These are phyloP conservation scores for Dryas alaskensis DNA, from an alignment of 306 rosid species.

Conservation along the genomic window DNA sequence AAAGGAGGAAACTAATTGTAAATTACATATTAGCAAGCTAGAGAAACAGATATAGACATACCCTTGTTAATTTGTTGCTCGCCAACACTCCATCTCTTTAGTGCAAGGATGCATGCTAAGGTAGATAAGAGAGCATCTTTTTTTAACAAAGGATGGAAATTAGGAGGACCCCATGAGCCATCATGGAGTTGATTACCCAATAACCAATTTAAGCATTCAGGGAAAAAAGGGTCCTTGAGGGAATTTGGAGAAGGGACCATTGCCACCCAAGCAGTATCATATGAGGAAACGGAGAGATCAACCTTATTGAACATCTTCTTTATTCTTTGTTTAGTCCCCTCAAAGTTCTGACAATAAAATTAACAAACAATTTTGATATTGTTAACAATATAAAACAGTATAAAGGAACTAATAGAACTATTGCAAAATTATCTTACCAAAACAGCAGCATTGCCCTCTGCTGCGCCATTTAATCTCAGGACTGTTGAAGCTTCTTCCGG, in stretches of 20 bases:
- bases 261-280: slow-evolving; percentile 95
- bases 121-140: slow-evolving; percentile 76
- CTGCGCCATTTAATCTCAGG: slow-evolving; percentile 13
- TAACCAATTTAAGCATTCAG: slow-evolving; percentile 71
- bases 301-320: slow-evolving; percentile 60
- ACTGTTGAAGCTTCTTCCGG: slow-evolving; percentile 24
- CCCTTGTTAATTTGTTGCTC: slow-evolving; percentile 61
- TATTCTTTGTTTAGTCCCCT: slow-evolving; percentile 55
- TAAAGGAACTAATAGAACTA: neutral
- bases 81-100: slow-evolving; percentile 66
- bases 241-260: slow-evolving; percentile 69
- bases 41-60: slow-evolving; percentile 15
- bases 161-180: slow-evolving; percentile 77
- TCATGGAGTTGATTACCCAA: slow-evolving; percentile 65
- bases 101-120: slow-evolving; percentile 64
- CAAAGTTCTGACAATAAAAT: slow-evolving; percentile 41
- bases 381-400: neutral
- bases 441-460: slow-evolving; percentile 18
- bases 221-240: slow-evolving; percentile 54
- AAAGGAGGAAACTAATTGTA: neutral
- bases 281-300: slow-evolving; percentile 70
- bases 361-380: neutral
- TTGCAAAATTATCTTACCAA: slow-evolving; percentile 29
- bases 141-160: slow-evolving; percentile 42
- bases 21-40: neutral